Evolutionary conservation across 495 filamentous ascomycete species (phyloP).

Genomic region (Lepraria neglecta): DNA sequence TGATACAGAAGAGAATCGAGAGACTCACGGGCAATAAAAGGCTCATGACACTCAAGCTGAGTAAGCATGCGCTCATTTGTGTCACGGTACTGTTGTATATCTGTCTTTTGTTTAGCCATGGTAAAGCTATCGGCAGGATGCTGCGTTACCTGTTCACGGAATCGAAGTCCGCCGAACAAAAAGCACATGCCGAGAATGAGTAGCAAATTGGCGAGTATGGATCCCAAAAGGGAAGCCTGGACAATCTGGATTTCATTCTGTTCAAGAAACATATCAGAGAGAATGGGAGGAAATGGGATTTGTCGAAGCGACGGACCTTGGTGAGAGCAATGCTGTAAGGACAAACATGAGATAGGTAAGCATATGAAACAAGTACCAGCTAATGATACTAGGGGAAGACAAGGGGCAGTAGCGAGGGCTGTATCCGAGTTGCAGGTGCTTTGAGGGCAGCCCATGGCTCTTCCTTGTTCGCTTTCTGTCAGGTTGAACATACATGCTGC

Average conservation of each 20-base stretch:
- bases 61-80: constrained; percentile 88
- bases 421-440: constrained; percentile 40
- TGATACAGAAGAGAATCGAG: not conserved
- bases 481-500: constrained; percentile 40
- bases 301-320: constrained; percentile 39
- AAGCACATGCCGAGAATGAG: constrained; percentile 90
- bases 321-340: constrained; percentile 56
- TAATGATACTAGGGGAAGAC: constrained; percentile 20
- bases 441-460: constrained; percentile 36
- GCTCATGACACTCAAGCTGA: constrained; percentile 84
- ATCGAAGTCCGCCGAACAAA: constrained; percentile 76
- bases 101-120: constrained; percentile 36
- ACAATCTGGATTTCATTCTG: constrained; percentile 81
- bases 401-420: constrained; percentile 31
- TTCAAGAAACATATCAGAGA: constrained; percentile 30
- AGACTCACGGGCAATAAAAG: constrained; percentile 61
- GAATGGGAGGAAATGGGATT: constrained; percentile 25
- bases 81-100: constrained; percentile 93
- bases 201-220: constrained; percentile 79
- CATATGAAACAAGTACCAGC: constrained; percentile 28
- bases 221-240: constrained; percentile 80
- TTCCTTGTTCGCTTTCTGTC: constrained; percentile 35
- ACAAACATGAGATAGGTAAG: constrained; percentile 32
- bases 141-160: constrained; percentile 65
- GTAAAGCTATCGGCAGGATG: not conserved